Evolutionary conservation across 1,284 basidiomycete genomes (phyloP).

Genomic region (Hymenochaete sp.): DNA sequence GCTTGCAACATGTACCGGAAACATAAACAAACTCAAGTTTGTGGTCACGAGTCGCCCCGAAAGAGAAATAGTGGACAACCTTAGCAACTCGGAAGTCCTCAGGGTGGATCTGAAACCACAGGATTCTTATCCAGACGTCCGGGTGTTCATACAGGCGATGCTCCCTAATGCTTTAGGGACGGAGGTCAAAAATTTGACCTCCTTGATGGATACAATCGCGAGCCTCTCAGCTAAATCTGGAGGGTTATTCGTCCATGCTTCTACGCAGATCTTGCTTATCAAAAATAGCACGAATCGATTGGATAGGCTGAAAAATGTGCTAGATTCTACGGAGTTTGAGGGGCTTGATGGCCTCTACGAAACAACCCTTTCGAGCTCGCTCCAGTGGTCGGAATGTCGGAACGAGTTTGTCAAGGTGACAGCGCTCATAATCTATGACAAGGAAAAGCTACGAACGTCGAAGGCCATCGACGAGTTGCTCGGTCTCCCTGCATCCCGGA

Average conservation of each 20-base stretch:
- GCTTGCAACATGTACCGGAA: not conserved
- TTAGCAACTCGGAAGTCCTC: too few species aligned
- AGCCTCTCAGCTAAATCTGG: too few species aligned
- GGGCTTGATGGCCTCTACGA: slow-evolving; percentile 3
- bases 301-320: not conserved
- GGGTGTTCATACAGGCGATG: too few species aligned
- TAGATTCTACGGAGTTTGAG: too few species aligned
- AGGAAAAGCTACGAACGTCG: slow-evolving; percentile 1
- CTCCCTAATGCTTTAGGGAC: too few species aligned
- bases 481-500: slow-evolving; percentile 1
- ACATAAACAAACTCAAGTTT: not conserved
- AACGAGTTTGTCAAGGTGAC: not conserved
- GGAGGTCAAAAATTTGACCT: too few species aligned
- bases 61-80: not conserved
- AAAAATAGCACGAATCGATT: not conserved
- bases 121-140: too few species aligned
- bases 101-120: too few species aligned
- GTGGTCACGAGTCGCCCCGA: not conserved
- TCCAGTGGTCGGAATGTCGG: not conserved
- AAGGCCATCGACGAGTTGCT: slow-evolving; percentile 2
- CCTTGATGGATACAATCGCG: too few species aligned
- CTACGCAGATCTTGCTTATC: slow-evolving; percentile 1
- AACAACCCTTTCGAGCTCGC: not conserved
- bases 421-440: not conserved
- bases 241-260: slow-evolving; percentile 11